Evolutionary conservation across 2,329 filamentous ascomycete genomes (phyloP), one percentile per base, ranked within the genome.

Genomic region (Podosphaera fusca): DNA sequence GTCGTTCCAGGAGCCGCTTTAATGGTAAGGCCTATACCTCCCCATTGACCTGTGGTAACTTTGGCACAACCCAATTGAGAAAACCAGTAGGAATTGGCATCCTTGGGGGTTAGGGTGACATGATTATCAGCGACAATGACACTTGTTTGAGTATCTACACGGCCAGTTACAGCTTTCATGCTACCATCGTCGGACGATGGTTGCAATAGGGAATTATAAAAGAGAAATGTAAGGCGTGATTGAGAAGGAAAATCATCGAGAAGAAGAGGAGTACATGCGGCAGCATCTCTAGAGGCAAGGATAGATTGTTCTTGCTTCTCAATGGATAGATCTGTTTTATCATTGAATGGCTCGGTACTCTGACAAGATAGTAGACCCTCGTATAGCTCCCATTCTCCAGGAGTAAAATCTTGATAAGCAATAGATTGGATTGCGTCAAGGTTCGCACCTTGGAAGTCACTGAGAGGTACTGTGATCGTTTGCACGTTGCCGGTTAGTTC

Each of bases 181-280:
- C 74, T 75, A 2, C 67, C 73, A 64, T 81, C 78, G 60, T 79
- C 75, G 38, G 76, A 78, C 4, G 74, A 74, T 3, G 78, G 70
- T 60, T 75, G 69, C 2, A 75, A 68, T 68, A 80, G 69, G 42
- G 78, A 71, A 63, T 81, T 81, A 69, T 81, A 81, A 63, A 70
- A 75, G 14, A 81, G 67, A 66, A 81, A 81, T 1, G 75, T 78
- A 56, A 81, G 66, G 35, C 78, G 75, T 4, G 78, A 81, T 64
- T 81, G 78, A 7, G 78, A 81, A 56, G 71, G 71, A 73, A 75
- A 81, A 68, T 81, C 78, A 60, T 81, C 78, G 56, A 81, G 71
- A 33, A 78, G 64, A 5, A 76, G 66, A 40, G 69, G 64, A 9
- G 68, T 66, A 63, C 74, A 77, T 38, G 59, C 56, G 54, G 58